These are phyloP conservation scores for Xylariaceae sp. DNA, from an alignment of 2,329 filamentous ascomycete genomes.

Conservation along the genomic window DNA sequence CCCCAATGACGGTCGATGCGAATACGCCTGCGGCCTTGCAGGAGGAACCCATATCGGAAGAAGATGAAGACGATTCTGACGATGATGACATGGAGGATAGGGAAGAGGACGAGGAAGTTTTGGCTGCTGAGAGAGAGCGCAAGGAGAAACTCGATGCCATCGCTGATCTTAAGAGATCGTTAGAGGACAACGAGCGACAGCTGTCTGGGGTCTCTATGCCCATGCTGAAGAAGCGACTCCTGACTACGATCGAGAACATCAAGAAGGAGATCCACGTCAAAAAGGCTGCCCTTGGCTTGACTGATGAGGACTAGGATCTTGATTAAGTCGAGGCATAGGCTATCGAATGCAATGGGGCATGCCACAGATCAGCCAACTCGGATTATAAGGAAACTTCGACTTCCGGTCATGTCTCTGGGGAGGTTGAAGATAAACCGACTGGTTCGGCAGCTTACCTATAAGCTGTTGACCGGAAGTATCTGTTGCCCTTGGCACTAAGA, in stretches of 20 bases:
- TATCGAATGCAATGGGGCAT: neutral
- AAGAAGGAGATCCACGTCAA: conserved; percentile 44
- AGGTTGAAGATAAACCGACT: neutral
- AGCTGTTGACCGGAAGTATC: neutral
- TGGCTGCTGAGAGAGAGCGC: conserved; percentile 56
- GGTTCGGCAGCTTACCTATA: neutral
- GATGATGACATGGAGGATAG: conserved; percentile 57
- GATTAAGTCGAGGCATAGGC: neutral
- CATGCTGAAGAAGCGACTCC: conserved; percentile 54
- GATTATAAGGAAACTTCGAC: neutral
- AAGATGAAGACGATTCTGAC: conserved; percentile 50
- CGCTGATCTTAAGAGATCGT: conserved; percentile 43
- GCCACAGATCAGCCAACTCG: neutral
- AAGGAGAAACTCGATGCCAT: conserved; percentile 51
- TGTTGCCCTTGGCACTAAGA: neutral
- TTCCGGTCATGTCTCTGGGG: neutral
- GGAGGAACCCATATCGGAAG: conserved; percentile 50
- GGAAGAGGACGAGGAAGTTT: conserved; percentile 57
- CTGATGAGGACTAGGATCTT: conserved; percentile 35
- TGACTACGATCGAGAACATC: conserved; percentile 51
- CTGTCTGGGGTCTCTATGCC: conserved; percentile 49
- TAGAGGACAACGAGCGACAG: conserved; percentile 46
- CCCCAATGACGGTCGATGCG: conserved; percentile 48
- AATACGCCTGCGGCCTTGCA: conserved; percentile 47
- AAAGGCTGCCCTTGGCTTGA: conserved; percentile 37